Conservation (phyloP, 1,139 yeast species). For the Komagataea norvegica region DNA sequence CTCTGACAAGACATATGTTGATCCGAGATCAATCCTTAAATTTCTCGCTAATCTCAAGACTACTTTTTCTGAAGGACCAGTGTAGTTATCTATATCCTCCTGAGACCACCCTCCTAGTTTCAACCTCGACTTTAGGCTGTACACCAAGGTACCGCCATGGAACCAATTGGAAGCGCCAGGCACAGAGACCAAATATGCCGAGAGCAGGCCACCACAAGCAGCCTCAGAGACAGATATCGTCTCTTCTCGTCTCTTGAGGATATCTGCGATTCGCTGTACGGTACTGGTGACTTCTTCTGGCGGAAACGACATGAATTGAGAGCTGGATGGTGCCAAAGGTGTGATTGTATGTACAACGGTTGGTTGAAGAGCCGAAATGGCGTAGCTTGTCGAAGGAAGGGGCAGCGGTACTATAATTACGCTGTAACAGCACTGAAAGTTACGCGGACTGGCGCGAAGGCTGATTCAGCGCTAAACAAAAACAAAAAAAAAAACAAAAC, state of each 20-base stretch:
- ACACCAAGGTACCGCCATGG: slow-evolving; percentile 79
- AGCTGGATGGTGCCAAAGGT: background rate
- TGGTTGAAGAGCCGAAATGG: no score
- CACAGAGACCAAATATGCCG: slow-evolving; percentile 73
- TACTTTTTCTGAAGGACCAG: slow-evolving; percentile 79
- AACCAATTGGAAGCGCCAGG: slow-evolving; percentile 84
- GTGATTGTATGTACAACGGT: background rate
- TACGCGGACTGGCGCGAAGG: no score
- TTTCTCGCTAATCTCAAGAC: slow-evolving; percentile 75
- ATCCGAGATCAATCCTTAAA: slow-evolving; percentile 72
- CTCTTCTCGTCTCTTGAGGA: slow-evolving; percentile 48
- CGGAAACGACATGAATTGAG: slow-evolving; percentile 41
- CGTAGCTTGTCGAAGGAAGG: no score
- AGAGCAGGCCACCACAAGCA: slow-evolving; percentile 83
- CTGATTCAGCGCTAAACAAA: no score
- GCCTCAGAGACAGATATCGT: slow-evolving; percentile 81
- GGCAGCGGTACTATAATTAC: no score
- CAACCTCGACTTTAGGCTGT: slow-evolving; percentile 69
- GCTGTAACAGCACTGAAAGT: no score
- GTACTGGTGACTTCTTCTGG: slow-evolving; percentile 48
- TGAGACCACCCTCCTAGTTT: slow-evolving; percentile 76
- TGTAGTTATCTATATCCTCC: slow-evolving; percentile 61
- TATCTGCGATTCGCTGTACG: slow-evolving; percentile 52
- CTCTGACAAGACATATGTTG: slow-evolving; percentile 76
- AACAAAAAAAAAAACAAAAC: no score